phyloP scores from a whole-genome alignment of 2,329 filamentous ascomycete species.

The Chaetomiaceae sp. region DNA sequence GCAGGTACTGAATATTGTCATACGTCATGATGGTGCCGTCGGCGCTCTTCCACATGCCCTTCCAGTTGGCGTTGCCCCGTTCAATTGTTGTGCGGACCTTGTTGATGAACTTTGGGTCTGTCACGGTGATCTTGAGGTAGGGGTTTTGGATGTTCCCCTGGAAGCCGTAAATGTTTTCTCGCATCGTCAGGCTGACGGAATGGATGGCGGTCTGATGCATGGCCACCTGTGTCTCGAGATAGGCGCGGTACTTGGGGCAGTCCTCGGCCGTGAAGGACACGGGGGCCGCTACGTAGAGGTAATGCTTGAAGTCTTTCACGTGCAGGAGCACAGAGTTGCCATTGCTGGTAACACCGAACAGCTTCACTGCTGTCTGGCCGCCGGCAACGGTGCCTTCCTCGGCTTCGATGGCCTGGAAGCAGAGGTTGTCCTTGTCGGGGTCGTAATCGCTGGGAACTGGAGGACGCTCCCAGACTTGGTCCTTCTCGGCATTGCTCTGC shows the following conservation, averaged over 20 bases:
- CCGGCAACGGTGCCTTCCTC: conserved; percentile 82
- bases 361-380: conserved; percentile 72
- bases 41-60: conserved; percentile 69
- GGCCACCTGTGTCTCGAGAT: conserved; percentile 74
- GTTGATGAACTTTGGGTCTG: conserved; percentile 78
- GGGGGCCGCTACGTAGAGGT: conserved; percentile 88
- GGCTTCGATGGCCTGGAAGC: conserved; percentile 92
- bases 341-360: conserved; percentile 81
- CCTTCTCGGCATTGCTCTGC: conserved; percentile 82
- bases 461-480: conserved; percentile 80
- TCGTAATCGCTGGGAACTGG: conserved; percentile 43
- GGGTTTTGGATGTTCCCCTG: conserved; percentile 89
- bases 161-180: conserved; percentile 90
- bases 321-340: conserved; percentile 93
- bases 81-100: conserved; percentile 74
- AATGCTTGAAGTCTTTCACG: conserved; percentile 93
- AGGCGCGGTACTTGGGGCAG: conserved; percentile 72
- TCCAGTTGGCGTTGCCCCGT: conserved; percentile 76
- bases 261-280: conserved; percentile 74
- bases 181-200: conserved; percentile 74
- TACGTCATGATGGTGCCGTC: conserved; percentile 78
- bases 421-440: conserved; percentile 63
- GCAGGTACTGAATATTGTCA: conserved; percentile 90
- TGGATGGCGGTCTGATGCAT: conserved; percentile 70
- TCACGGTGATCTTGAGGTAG: conserved; percentile 90